These are phyloP conservation scores for Thelephora terrestris DNA, from an alignment of 1,284 basidiomycete genomes.

Conservation along the genomic window DNA sequence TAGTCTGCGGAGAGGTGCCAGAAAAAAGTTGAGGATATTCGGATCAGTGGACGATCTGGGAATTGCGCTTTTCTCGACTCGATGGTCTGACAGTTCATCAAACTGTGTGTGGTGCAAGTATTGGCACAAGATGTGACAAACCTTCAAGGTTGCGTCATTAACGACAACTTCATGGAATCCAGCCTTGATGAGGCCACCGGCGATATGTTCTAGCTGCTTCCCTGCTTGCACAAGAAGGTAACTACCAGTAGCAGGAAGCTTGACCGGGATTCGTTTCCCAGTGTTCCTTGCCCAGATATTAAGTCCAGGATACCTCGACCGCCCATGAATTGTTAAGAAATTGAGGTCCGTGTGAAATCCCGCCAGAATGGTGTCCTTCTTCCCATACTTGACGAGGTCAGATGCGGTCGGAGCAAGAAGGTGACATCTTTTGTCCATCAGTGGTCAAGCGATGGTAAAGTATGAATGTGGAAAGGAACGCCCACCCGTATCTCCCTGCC, in stretches of 20 bases:
- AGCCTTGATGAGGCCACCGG: constrained; percentile 82
- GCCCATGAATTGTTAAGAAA: constrained; percentile 83
- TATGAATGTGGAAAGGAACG: constrained; percentile 6
- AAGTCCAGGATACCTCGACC: constrained; percentile 75
- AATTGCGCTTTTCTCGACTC: constrained; percentile 44
- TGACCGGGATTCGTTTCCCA: constrained; percentile 77
- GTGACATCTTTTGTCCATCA: constrained; percentile 50
- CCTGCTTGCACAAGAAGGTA: constrained; percentile 81
- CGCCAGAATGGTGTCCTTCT: constrained; percentile 74
- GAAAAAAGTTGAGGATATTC: constrained; percentile 92
- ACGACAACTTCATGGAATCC: constrained; percentile 90
- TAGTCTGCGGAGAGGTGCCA: constrained; percentile 86
- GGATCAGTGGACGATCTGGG: constrained; percentile 74
- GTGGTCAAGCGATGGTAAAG: constrained; percentile 1
- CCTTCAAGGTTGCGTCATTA: constrained; percentile 66
- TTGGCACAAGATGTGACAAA: constrained; percentile 22
- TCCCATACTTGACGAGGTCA: constrained; percentile 68
- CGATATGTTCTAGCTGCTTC: constrained; percentile 85
- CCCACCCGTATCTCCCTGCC: constrained; percentile 75
- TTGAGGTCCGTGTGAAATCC: constrained; percentile 86
- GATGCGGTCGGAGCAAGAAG: constrained; percentile 87
- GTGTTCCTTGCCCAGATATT: constrained; percentile 90
- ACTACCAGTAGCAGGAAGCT: constrained; percentile 63
- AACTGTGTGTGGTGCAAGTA: not conserved
- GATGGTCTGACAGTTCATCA: constrained; percentile 40